These are phyloP conservation scores for Kwoniella sp. DNA, from an alignment of 768 basidiomycete species.

Conservation along the genomic window DNA sequence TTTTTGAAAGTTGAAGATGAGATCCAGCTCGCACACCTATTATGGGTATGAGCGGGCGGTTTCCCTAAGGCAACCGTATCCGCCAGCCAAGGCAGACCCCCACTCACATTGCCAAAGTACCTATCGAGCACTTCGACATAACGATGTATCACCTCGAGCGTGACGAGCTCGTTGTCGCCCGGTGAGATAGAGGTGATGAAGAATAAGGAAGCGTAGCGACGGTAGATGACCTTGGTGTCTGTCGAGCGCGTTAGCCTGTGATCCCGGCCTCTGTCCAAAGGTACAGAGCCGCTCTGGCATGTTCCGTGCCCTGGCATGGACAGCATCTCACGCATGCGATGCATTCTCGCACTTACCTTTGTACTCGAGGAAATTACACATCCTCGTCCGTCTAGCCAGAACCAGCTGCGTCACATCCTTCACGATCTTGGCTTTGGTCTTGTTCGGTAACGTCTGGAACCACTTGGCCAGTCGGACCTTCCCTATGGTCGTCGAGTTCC, in stretches of 20 bases:
- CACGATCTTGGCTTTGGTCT: slow-evolving; percentile 81
- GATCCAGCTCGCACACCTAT: slow-evolving; percentile 69
- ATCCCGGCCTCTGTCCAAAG: neutral
- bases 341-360: slow-evolving; percentile 75
- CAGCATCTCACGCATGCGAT: too few species aligned
- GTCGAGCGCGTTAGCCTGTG: slow-evolving; percentile 7
- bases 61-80: neutral
- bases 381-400: slow-evolving; percentile 74
- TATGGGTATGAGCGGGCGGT: too few species aligned
- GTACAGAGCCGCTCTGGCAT: neutral
- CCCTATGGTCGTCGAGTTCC: too few species aligned
- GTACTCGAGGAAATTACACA: slow-evolving; percentile 97
- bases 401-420: slow-evolving; percentile 94
- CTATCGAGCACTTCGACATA: slow-evolving; percentile 84
- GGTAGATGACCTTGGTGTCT: slow-evolving; percentile 86
- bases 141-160: slow-evolving; percentile 88
- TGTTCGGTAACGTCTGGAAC: slow-evolving; percentile 78
- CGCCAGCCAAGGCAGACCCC: neutral
- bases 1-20: slow-evolving; percentile 97
- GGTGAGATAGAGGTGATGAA: slow-evolving; percentile 83
- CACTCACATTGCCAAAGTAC: slow-evolving; percentile 79
- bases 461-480: slow-evolving; percentile 94
- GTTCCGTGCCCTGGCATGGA: too few species aligned
- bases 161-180: slow-evolving; percentile 83
- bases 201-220: slow-evolving; percentile 91